phyloP scores from a whole-genome alignment of 441 rosid genomes.

The Mallotus japonicus region DNA sequence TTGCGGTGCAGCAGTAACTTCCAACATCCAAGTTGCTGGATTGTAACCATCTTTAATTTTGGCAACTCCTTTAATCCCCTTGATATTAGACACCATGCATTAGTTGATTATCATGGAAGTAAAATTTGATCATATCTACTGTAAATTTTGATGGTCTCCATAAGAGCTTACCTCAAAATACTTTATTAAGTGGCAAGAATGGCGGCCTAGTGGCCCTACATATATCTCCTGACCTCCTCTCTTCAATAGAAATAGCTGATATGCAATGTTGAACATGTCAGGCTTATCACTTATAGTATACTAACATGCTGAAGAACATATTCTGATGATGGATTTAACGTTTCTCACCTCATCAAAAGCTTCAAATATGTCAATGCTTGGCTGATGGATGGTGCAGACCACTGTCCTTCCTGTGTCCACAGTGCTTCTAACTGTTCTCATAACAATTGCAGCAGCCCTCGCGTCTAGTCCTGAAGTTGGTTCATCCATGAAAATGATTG shows the following conservation, averaged over 20 bases:
- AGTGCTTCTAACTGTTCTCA: slow-evolving; percentile 47
- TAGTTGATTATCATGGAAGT: neutral
- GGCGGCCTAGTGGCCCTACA: slow-evolving; percentile 69
- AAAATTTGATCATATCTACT: too few relatives aligned
- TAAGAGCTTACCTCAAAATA: slow-evolving; percentile 57
- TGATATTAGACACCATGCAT: neutral
- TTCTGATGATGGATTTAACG: neutral
- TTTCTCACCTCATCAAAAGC: slow-evolving; percentile 24
- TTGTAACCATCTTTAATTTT: too few relatives aligned
- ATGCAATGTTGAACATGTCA: neutral
- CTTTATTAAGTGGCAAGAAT: slow-evolving; percentile 54
- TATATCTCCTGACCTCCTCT: slow-evolving; percentile 82
- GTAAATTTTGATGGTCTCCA: neutral
- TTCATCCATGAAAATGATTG: slow-evolving; percentile 47
- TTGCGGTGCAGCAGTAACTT: too few relatives aligned
- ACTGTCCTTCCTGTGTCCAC: slow-evolving; percentile 51
- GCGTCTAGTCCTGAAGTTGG: slow-evolving; percentile 54
- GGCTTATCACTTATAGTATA: neutral
- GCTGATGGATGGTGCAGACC: slow-evolving; percentile 51
- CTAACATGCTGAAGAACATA: too few relatives aligned
- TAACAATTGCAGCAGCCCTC: slow-evolving; percentile 49
- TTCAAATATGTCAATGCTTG: slow-evolving; percentile 30
- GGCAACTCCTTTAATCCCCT: slow-evolving; percentile 38
- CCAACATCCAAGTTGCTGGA: too few relatives aligned
- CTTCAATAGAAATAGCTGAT: slow-evolving; percentile 66